phyloP scores from a whole-genome alignment of 495 filamentous ascomycete species.

The Penicillium fimorum region DNA sequence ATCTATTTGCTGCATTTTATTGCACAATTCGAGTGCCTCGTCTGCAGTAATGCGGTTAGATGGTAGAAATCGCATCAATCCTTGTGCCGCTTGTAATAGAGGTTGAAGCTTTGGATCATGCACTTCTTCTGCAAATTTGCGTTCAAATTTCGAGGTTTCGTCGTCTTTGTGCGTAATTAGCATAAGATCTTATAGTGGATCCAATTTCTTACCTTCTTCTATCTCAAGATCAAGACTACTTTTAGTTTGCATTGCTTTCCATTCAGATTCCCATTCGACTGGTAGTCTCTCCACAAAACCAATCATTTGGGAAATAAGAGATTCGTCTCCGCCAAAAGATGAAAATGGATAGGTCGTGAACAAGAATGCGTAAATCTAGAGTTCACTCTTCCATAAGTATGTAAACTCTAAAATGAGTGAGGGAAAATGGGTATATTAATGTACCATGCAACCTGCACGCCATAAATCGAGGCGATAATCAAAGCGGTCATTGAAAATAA shows the following conservation, averaged over 20 bases:
- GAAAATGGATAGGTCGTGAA: conserved; percentile 23
- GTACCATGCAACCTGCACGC: conserved; percentile 40
- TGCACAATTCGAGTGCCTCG: neutral
- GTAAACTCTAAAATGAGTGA: neutral
- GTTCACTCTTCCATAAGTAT: conserved; percentile 12
- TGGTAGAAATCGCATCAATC: conserved; percentile 17
- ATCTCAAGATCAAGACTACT: conserved; percentile 13
- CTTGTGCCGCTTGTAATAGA: conserved; percentile 12
- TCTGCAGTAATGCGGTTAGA: neutral
- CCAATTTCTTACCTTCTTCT: conserved; percentile 15
- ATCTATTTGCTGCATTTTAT: neutral
- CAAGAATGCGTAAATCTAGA: conserved; percentile 26
- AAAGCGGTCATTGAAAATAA: conserved; percentile 37
- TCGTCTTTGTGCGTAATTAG: conserved; percentile 10
- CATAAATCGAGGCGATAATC: conserved; percentile 44
- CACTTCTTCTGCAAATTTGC: conserved; percentile 9
- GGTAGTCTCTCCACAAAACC: conserved; percentile 18
- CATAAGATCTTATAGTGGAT: neutral
- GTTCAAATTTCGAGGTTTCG: conserved; percentile 7
- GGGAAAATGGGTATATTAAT: conserved; percentile 4
- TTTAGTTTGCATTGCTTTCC: conserved; percentile 12
- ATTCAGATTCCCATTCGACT: conserved; percentile 22
- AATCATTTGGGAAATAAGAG: conserved; percentile 19
- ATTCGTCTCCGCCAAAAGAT: conserved; percentile 24
- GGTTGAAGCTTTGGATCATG: conserved; percentile 9